Evolutionary conservation across 169 alveolate species (phyloP), one percentile per base, ranked within the genome.

Genomic region (Plasmodium coatneyi): DNA sequence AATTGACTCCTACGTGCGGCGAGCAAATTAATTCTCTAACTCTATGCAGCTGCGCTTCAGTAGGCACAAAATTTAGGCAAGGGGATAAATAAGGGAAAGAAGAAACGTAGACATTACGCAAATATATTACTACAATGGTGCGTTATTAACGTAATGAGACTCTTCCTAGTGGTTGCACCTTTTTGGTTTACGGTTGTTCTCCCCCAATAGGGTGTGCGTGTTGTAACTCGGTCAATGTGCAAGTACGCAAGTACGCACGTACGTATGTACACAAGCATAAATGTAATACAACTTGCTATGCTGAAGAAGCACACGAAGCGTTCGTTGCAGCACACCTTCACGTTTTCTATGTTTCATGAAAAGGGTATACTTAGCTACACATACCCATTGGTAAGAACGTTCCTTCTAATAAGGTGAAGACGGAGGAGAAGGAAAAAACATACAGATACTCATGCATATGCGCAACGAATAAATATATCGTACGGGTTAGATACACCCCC

Each of bases 281-380:
- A 49, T 49, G 60, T 49, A 12, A 49, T 49, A 14, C 60, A 49
- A 49, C 60, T 49, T 49, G 60, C n/a, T 66, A 66, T 2, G 76
- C 16, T 25, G 12, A 30, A 79, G 19, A 79, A 79, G 54, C 71
- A 43, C 30, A 43, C 32, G 30, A 41, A 79, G 2, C 32, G 3
- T 36, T 79, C 56, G 49, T 79, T 41, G 22, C 71, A 49, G 22
- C 71, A 49, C 54, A 79, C 49, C 30, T 36, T 79, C 56, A 41
- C 39, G 28, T 30, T 32, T 82, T 16, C 39, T 54, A 82, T 14
- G 79, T 43, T 56, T 82, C 41, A 82, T 34, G 71, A 72, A 82
- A 82, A 41, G 60, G n/a, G 10, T 52, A 14, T 49, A 49, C 54
- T 25, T 32, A 28, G 60, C 41, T 56, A 46, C 79, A 32, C 25